Evolutionary conservation across 495 filamentous ascomycete species (phyloP).

Genomic region (Neurospora sp.): DNA sequence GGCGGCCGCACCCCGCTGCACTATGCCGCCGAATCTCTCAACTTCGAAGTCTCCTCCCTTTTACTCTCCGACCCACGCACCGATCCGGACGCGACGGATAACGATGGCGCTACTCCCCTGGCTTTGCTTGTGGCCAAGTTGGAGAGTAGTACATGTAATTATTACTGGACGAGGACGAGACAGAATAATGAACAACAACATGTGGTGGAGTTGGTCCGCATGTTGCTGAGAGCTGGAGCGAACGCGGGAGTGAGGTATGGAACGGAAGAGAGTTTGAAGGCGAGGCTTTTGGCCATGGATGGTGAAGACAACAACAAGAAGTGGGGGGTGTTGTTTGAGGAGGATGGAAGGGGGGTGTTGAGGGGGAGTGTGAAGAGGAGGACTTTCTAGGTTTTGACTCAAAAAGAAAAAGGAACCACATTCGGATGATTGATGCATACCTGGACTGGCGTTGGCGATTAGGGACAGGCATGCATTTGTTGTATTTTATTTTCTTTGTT

Average conservation of each 20-base stretch:
- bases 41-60: slow-evolving; percentile 3
- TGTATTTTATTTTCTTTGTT: neutral
- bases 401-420: too few relatives aligned
- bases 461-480: too few relatives aligned
- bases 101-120: slow-evolving; percentile 5
- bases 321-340: neutral
- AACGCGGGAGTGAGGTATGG: neutral
- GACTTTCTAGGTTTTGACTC: neutral
- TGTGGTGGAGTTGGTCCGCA: neutral
- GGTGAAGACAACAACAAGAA: too few relatives aligned
- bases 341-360: neutral
- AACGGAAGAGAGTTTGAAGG: neutral
- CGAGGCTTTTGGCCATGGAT: neutral
- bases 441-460: too few relatives aligned
- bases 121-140: neutral
- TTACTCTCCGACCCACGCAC: neutral
- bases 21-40: slow-evolving; percentile 6
- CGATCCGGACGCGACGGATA: slow-evolving; percentile 3
- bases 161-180: too few relatives aligned
- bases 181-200: too few relatives aligned
- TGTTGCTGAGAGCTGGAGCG: slow-evolving; percentile 1
- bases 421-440: too few relatives aligned
- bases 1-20: slow-evolving; percentile 9
- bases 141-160: neutral
- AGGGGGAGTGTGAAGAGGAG: neutral